Evolutionary conservation across 495 filamentous ascomycete genomes (phyloP), one percentile per base, ranked within the genome.

Genomic region (Corynascus novoguineensis): DNA sequence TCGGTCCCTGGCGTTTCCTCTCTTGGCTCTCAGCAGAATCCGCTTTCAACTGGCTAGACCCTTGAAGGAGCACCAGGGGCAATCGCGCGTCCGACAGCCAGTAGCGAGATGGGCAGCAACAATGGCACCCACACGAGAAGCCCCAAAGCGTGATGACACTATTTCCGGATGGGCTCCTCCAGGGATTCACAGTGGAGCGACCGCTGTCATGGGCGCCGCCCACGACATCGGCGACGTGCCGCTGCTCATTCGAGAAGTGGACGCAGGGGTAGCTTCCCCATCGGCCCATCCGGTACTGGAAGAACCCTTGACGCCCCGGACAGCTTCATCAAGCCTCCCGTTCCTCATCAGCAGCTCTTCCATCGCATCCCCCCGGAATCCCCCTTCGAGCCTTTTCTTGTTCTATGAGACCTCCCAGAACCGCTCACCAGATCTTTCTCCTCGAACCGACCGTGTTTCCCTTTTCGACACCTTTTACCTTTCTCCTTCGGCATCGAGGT

Each of bases 401-500:
- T 27, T 37, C 29, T 25, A 42, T 9, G 28, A 44, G 27, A 25
- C 25, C 45, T 50, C 1, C 44, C 19, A 44, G 8, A 51, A 28
- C 41, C 28, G 27, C 6, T 10, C 10, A 28, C 24, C 45, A 22
- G 31, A 4, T 9, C 44, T 46, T 37, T 35, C 60, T 17, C 4
- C 38, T 7, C 38, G 46, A 38, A 27, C 58, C 59, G 44, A 61
- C 40, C 32, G 31, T 48, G 50, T 37, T 31, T 41, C 49, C 12
- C 60, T 57, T 25, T 53, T 50, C 52, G 46, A 54, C 56, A 66
- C 63, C 29, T 70, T 70, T 29, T 70, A 61, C 59, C 32, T 62
- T 15, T 65, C 69, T 22, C 64, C 65, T 9, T 58, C 69, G 59
- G 47, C 62, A 27, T 65, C 67, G 24, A 65, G 63, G 6, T 64